Percentiles rank a stretch among this genome's conserved stretches.
These are phyloP conservation scores for Fusarium phyllophilum DNA, from an alignment of 2,329 filamentous ascomycete species.

Conservation along the genomic window DNA sequence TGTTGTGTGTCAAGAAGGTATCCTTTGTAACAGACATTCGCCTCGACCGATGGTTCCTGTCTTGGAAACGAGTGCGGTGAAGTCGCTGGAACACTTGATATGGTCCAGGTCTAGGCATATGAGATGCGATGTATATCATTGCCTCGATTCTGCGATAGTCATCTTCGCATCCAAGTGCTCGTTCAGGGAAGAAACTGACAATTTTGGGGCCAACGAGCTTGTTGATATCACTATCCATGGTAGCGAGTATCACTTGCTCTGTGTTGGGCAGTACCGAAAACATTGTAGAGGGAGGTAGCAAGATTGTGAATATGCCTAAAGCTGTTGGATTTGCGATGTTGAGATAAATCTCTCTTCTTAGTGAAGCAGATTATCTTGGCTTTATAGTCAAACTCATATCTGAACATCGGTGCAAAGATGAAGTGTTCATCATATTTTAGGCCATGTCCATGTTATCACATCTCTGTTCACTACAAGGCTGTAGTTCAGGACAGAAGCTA, in stretches of 20 bases:
- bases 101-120: not conserved
- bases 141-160: not conserved
- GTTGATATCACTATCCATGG: not conserved
- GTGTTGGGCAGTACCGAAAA: not conserved
- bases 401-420: not conserved
- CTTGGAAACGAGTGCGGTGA: not conserved
- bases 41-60: not conserved
- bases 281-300: not conserved
- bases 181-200: not conserved
- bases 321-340: not conserved
- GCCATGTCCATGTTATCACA: not conserved
- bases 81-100: not conserved
- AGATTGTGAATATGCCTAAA: not conserved
- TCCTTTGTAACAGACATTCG: conserved; percentile 8
- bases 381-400: not conserved
- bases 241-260: not conserved
- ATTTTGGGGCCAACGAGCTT: not conserved
- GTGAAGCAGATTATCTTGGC: not conserved
- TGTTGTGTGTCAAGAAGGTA: conserved; percentile 14
- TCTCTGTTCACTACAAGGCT: not conserved
- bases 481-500: not conserved
- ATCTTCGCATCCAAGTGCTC: not conserved
- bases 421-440: not conserved
- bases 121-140: not conserved
- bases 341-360: not conserved